A percentile compares a stretch with the other conserved stretches of the same genome.
phyloP scores from a whole-genome alignment of 768 basidiomycete species.

The Boletus sp. region DNA sequence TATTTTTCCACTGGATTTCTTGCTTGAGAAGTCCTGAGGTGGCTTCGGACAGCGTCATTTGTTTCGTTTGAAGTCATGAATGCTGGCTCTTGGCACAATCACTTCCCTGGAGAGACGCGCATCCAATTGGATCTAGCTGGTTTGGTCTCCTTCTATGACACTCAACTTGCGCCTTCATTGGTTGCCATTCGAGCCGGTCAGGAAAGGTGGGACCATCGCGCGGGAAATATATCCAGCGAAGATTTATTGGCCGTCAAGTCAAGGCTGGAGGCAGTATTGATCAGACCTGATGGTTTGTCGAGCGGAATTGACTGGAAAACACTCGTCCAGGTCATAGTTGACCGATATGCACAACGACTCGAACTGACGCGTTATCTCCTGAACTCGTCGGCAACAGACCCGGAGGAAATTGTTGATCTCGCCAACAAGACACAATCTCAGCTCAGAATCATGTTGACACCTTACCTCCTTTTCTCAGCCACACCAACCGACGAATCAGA shows the following conservation, averaged over 20 bases:
- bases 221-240: slow-evolving; percentile 19
- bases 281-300: slow-evolving; percentile 10
- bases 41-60: neutral
- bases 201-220: slow-evolving; percentile 33
- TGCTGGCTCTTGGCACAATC: slow-evolving; percentile 33
- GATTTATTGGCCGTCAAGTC: slow-evolving; percentile 18
- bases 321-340: slow-evolving; percentile 26
- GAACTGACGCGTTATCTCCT: slow-evolving; percentile 26
- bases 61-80: slow-evolving; percentile 2
- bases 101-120: slow-evolving; percentile 35
- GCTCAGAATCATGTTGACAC: slow-evolving; percentile 28
- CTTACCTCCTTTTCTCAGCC: slow-evolving; percentile 24
- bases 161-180: slow-evolving; percentile 30
- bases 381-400: slow-evolving; percentile 2
- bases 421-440: slow-evolving; percentile 19
- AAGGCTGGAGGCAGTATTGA: slow-evolving; percentile 3
- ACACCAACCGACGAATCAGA: slow-evolving; percentile 1
- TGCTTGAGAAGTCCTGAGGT: neutral
- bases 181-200: slow-evolving; percentile 20
- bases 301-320: slow-evolving; percentile 36
- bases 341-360: slow-evolving; percentile 32
- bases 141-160: slow-evolving; percentile 38
- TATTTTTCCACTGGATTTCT: neutral
- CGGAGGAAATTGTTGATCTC: slow-evolving; percentile 4
- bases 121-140: slow-evolving; percentile 32